phyloP scores from a whole-genome alignment of 768 basidiomycete species.

The Clathrus columnatus region DNA sequence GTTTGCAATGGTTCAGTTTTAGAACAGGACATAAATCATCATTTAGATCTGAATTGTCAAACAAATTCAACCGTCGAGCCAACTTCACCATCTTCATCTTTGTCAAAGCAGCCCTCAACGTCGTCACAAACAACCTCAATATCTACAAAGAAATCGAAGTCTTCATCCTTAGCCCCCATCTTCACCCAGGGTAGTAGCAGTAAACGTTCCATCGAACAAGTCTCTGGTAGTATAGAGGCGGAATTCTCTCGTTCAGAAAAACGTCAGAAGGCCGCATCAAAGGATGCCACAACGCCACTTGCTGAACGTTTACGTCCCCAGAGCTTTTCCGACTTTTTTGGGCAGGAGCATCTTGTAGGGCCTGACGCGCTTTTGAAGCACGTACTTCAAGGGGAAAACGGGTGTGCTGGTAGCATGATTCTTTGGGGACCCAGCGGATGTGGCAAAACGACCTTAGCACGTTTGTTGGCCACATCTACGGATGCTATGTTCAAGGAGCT shows the following conservation, averaged over 20 bases:
- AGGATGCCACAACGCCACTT: slow-evolving; percentile 37
- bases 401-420: slow-evolving; percentile 45
- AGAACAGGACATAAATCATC: slow-evolving; percentile 37
- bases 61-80: slow-evolving; percentile 13
- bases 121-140: slow-evolving; percentile 13
- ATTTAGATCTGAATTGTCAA: slow-evolving; percentile 42
- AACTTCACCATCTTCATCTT: background rate
- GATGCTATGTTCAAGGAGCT: slow-evolving; percentile 65
- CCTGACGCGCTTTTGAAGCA: slow-evolving; percentile 47
- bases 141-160: slow-evolving; percentile 14
- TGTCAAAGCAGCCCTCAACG: background rate
- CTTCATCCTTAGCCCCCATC: slow-evolving; percentile 33
- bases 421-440: slow-evolving; percentile 75
- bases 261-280: slow-evolving; percentile 17
- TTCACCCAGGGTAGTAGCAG: slow-evolving; percentile 22
- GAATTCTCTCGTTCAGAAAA: slow-evolving; percentile 15
- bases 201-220: slow-evolving; percentile 9
- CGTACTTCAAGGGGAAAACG: slow-evolving; percentile 37
- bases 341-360: slow-evolving; percentile 57
- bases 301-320: slow-evolving; percentile 68
- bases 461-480: slow-evolving; percentile 53
- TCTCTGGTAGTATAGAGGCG: slow-evolving; percentile 8
- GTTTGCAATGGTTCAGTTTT: slow-evolving; percentile 22
- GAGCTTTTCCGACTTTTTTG: slow-evolving; percentile 56
- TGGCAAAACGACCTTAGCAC: slow-evolving; percentile 70